Percentiles rank a stretch among this genome's conserved stretches.
phyloP scores from a whole-genome alignment of 1,284 basidiomycete genomes.

The Pascua guehoae region DNA sequence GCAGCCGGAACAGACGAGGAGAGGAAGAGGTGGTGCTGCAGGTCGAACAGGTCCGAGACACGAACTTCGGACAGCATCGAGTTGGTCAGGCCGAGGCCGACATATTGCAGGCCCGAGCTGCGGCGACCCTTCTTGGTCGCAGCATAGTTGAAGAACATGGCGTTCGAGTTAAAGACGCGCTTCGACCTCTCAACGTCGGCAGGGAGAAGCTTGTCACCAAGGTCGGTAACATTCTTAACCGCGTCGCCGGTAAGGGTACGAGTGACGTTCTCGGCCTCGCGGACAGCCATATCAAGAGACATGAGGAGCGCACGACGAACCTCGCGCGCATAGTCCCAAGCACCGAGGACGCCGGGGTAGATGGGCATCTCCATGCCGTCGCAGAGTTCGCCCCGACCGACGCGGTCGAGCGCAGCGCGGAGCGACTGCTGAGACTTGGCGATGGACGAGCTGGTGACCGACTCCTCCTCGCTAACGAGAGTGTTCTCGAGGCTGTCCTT shows the following conservation, averaged over 20 bases:
- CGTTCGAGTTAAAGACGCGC: slow-evolving; percentile 88
- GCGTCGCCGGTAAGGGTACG: slow-evolving; percentile 65
- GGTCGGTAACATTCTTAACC: slow-evolving; percentile 64
- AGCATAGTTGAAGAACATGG: slow-evolving; percentile 71
- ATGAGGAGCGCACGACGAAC: slow-evolving; percentile 70
- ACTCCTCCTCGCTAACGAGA: slow-evolving; percentile 77
- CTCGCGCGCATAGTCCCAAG: slow-evolving; percentile 86
- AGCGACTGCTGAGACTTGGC: slow-evolving; percentile 62
- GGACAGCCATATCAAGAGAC: slow-evolving; percentile 78
- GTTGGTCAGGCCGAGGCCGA: slow-evolving; percentile 46
- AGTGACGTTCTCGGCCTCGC: slow-evolving; percentile 78
- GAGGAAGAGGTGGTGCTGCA: slow-evolving; percentile 68
- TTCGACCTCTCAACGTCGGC: slow-evolving; percentile 72
- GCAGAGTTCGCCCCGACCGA: slow-evolving; percentile 67
- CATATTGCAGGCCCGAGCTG: slow-evolving; percentile 41
- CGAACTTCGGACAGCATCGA: slow-evolving; percentile 45
- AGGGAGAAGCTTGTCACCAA: slow-evolving; percentile 79
- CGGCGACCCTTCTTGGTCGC: slow-evolving; percentile 52
- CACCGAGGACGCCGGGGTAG: slow-evolving; percentile 80
- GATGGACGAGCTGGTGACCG: slow-evolving; percentile 59
- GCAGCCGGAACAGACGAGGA: slow-evolving; percentile 51
- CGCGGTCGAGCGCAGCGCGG: slow-evolving; percentile 67
- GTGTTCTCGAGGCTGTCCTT: slow-evolving; percentile 72
- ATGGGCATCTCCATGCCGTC: slow-evolving; percentile 59
- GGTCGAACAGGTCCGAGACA: slow-evolving; percentile 78